Conservation (phyloP, 23 red algal genomes). For the Gracilariopsis chorda region DNA sequence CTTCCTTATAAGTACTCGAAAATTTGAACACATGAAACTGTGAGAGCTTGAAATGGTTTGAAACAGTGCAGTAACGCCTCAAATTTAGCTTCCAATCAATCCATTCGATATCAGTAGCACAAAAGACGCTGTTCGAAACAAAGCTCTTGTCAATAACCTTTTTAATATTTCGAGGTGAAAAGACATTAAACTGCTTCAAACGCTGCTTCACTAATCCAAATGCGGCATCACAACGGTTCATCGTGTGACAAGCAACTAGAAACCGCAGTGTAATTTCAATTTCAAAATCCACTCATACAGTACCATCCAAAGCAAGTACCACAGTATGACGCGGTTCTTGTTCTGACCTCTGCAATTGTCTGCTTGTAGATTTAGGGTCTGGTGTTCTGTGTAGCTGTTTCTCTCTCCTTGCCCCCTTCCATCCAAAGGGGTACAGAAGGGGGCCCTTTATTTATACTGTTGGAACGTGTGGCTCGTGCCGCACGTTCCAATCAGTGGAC, state of each 20-base stretch:
- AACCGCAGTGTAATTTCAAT: conserved; percentile 14
- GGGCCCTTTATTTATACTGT: too few relatives aligned
- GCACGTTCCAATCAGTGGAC: too few relatives aligned
- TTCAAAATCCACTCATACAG: background rate
- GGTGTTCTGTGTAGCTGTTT: too few relatives aligned
- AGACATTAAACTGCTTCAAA: background rate
- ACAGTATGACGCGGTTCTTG: conserved; percentile 32
- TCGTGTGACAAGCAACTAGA: conserved; percentile 33
- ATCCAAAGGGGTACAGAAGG: too few relatives aligned
- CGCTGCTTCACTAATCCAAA: conserved; percentile 2
- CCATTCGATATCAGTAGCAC: background rate
- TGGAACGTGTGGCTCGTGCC: too few relatives aligned
- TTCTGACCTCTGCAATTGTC: conserved; percentile 43
- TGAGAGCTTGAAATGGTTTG: background rate
- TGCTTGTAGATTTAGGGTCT: conserved; percentile 6
- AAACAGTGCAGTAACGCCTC: background rate
- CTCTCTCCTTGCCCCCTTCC: too few relatives aligned
- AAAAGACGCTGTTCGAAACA: background rate
- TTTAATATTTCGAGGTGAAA: conserved; percentile 5
- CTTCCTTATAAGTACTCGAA: too few relatives aligned
- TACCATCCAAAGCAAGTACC: conserved; percentile 5
- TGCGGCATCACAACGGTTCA: conserved; percentile 24
- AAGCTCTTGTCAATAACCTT: background rate
- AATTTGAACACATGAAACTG: conserved; percentile 4
- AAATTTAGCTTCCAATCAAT: conserved; percentile 4